phyloP scores from a whole-genome alignment of 1,284 basidiomycete genomes.

The Ceraceosorus guamensis region DNA sequence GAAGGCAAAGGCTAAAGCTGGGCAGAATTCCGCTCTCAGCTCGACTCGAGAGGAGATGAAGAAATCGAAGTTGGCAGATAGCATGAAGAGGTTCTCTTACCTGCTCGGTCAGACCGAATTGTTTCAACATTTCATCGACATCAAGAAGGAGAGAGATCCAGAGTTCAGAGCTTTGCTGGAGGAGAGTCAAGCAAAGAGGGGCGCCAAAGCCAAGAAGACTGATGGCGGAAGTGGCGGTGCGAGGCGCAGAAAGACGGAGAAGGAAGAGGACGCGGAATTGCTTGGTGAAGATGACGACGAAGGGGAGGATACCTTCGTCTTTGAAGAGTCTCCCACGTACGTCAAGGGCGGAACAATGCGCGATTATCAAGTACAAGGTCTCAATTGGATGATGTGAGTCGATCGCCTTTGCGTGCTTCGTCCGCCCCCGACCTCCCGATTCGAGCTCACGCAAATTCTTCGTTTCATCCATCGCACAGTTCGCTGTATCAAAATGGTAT shows the following conservation, averaged over 20 bases:
- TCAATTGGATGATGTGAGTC: constrained; percentile 77
- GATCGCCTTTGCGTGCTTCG: not conserved
- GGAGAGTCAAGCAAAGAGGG: constrained; percentile 52
- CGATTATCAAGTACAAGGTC: constrained; percentile 86
- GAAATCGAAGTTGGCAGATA: constrained; percentile 42
- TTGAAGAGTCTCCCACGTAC: constrained; percentile 37
- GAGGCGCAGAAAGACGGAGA: constrained; percentile 82
- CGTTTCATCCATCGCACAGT: constrained; percentile 50
- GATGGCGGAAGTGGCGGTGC: constrained; percentile 55
- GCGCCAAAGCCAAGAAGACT: constrained; percentile 19
- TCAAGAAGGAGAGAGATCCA: constrained; percentile 70
- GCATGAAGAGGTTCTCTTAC: constrained; percentile 45
- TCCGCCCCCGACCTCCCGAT: too few species aligned
- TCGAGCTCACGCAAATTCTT: too few species aligned
- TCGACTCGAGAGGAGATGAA: constrained; percentile 33
- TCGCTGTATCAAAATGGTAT: constrained; percentile 41
- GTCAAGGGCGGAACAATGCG: constrained; percentile 72
- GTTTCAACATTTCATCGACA: constrained; percentile 48
- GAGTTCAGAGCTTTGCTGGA: constrained; percentile 78
- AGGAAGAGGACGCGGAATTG: constrained; percentile 70
- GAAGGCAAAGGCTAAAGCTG: constrained; percentile 23
- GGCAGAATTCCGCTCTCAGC: constrained; percentile 32
- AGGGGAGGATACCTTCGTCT: constrained; percentile 57
- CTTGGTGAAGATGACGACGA: constrained; percentile 70
- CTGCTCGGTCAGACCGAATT: constrained; percentile 47